phyloP scores from a whole-genome alignment of 1,139 yeast genomes.

The Suhomyces terraborum region DNA sequence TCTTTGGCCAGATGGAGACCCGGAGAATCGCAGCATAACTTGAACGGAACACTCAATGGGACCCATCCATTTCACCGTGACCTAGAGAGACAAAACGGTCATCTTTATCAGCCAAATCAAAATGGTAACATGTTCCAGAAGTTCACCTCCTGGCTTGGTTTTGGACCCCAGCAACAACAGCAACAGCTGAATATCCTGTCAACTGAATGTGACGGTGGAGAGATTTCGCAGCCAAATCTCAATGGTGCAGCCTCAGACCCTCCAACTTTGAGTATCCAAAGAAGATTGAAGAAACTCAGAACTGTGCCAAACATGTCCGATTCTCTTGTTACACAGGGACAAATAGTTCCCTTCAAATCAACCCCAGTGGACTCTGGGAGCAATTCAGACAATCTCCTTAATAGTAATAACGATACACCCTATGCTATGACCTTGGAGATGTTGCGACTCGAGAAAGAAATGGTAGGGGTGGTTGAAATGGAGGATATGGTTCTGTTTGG shows the following conservation, averaged over 20 bases:
- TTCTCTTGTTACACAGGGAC: neutral
- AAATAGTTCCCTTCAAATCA: no score
- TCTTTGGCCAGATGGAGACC: constrained; percentile 56
- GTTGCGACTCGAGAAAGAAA: constrained; percentile 1
- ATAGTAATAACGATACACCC: neutral
- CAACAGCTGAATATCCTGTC: no score
- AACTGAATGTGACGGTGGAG: no score
- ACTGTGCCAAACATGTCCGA: neutral
- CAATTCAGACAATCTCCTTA: neutral
- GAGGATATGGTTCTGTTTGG: constrained; percentile 4
- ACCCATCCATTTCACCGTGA: constrained; percentile 38
- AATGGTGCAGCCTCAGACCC: no score
- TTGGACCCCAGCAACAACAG: neutral
- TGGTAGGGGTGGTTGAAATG: constrained; percentile 1
- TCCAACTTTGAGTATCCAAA: neutral
- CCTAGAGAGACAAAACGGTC: neutral
- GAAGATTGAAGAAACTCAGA: neutral
- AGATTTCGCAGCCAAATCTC: neutral
- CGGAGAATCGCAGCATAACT: constrained; percentile 43
- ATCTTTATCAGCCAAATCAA: neutral
- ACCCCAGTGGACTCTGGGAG: neutral
- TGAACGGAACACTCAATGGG: constrained; percentile 47
- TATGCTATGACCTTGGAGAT: neutral
- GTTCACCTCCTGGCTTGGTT: neutral
- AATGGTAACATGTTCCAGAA: neutral